phyloP scores from a whole-genome alignment of 108 stramenopile genomes.

The Fragilaria radians region DNA sequence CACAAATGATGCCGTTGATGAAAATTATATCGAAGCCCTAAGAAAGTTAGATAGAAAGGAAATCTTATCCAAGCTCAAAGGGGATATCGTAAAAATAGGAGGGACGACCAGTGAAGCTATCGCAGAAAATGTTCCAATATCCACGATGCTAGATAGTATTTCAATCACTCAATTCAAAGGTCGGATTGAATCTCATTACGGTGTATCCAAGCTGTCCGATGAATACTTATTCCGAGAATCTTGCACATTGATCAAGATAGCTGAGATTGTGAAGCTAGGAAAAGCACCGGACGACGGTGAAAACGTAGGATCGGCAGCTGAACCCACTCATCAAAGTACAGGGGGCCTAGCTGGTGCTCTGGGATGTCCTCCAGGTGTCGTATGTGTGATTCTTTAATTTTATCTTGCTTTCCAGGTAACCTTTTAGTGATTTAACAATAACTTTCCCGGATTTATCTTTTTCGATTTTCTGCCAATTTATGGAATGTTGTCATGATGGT shows the following conservation, averaged over 20 bases:
- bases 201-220: slow-evolving; percentile 61
- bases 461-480: too few relatives aligned
- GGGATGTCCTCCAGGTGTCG: slow-evolving; percentile 76
- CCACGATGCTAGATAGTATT: slow-evolving; percentile 75
- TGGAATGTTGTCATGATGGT: too few relatives aligned
- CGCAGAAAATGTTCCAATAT: slow-evolving; percentile 45
- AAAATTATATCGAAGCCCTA: slow-evolving; percentile 20
- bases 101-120: slow-evolving; percentile 46
- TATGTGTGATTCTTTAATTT: slow-evolving; percentile 35
- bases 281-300: slow-evolving; percentile 57
- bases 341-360: slow-evolving; percentile 65
- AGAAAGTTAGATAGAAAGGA: slow-evolving; percentile 46
- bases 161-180: slow-evolving; percentile 83
- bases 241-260: slow-evolving; percentile 65
- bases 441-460: too few relatives aligned
- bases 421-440: too few relatives aligned
- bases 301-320: slow-evolving; percentile 4
- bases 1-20: slow-evolving; percentile 4
- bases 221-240: slow-evolving; percentile 83
- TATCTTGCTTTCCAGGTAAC: too few relatives aligned
- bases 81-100: slow-evolving; percentile 49
- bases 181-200: slow-evolving; percentile 56
- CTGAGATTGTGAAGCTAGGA: slow-evolving; percentile 74
- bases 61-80: slow-evolving; percentile 44
- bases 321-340: slow-evolving; percentile 13